These are phyloP conservation scores for Chiua sp. DNA, from an alignment of 1,284 basidiomycete species.

Conservation along the genomic window DNA sequence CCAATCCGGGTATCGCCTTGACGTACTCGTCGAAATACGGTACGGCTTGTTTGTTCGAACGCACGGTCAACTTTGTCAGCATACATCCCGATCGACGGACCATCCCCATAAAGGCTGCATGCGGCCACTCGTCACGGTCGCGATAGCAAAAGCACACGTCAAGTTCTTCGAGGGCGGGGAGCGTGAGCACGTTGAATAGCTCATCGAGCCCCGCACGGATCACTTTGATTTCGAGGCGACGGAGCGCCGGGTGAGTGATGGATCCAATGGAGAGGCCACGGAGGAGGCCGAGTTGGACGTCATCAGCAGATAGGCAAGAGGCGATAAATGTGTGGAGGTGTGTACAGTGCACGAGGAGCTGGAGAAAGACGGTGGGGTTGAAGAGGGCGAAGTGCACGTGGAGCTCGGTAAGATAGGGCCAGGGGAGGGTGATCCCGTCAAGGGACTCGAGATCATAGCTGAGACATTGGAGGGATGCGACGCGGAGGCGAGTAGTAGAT, in stretches of 20 bases:
- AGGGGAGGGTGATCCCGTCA: constrained; percentile 28
- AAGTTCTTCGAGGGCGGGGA: constrained; percentile 38
- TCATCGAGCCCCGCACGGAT: constrained; percentile 29
- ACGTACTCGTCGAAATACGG: constrained; percentile 30
- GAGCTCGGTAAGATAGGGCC: constrained; percentile 30
- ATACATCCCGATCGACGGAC: constrained; percentile 30
- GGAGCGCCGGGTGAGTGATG: constrained; percentile 23
- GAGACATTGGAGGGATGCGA: constrained; percentile 24
- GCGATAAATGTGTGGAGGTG: constrained; percentile 23
- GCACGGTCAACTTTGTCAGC: constrained; percentile 28
- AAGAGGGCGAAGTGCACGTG: constrained; percentile 37
- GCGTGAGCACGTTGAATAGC: constrained; percentile 22
- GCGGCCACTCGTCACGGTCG: constrained; percentile 35
- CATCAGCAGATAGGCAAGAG: constrained; percentile 33
- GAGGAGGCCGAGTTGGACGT: constrained; percentile 13
- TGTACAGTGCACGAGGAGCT: constrained; percentile 29
- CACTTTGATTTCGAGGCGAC: constrained; percentile 35
- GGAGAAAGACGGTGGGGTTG: constrained; percentile 27
- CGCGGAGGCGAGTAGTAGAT: constrained; percentile 22
- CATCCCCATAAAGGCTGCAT: constrained; percentile 30
- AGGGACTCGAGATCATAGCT: constrained; percentile 31
- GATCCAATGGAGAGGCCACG: constrained; percentile 14
- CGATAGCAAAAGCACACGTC: constrained; percentile 38
- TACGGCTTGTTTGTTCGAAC: constrained; percentile 27
- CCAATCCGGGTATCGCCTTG: constrained; percentile 27